Evolutionary conservation across 129 eudicot genomes (phyloP).

Genomic region (Flaveria sonorensis): DNA sequence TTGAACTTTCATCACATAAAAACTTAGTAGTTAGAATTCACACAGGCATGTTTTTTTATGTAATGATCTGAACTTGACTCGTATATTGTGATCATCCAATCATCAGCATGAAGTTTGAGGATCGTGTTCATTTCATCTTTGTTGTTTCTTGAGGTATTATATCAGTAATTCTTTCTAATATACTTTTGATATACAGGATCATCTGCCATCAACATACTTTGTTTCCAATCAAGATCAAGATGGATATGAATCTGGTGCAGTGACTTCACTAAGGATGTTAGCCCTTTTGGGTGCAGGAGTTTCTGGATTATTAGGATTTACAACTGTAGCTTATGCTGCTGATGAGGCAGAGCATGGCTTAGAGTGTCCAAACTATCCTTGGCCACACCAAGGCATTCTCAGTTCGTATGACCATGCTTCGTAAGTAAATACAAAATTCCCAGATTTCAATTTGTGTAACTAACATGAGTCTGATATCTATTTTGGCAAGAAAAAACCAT

Average conservation of each 20-base stretch:
- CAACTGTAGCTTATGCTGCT: slow-evolving; percentile 45
- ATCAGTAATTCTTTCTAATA: no score
- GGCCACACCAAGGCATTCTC: slow-evolving; percentile 71
- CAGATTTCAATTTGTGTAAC: not conserved
- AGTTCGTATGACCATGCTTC: slow-evolving; percentile 66
- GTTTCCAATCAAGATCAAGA: slow-evolving; percentile 36
- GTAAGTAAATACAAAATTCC: slow-evolving; percentile 22
- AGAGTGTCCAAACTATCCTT: slow-evolving; percentile 46
- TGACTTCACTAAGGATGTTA: slow-evolving; percentile 26
- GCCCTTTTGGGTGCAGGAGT: slow-evolving; percentile 56
- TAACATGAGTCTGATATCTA: no score
- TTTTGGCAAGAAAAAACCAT: no score
- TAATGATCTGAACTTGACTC: not conserved
- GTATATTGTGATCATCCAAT: not conserved
- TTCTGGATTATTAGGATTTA: slow-evolving; percentile 47
- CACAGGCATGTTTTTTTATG: no score
- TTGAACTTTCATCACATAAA: no score
- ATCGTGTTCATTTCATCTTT: not conserved
- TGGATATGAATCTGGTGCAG: slow-evolving; percentile 36
- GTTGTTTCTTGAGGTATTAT: not conserved
- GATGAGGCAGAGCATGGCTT: slow-evolving; percentile 67
- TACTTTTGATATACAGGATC: slow-evolving; percentile 32
- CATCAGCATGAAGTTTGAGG: not conserved
- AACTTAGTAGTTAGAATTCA: no score
- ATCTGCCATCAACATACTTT: slow-evolving; percentile 39